phyloP scores from a whole-genome alignment of 1,284 basidiomycete species.

The Volvariella surrecta region DNA sequence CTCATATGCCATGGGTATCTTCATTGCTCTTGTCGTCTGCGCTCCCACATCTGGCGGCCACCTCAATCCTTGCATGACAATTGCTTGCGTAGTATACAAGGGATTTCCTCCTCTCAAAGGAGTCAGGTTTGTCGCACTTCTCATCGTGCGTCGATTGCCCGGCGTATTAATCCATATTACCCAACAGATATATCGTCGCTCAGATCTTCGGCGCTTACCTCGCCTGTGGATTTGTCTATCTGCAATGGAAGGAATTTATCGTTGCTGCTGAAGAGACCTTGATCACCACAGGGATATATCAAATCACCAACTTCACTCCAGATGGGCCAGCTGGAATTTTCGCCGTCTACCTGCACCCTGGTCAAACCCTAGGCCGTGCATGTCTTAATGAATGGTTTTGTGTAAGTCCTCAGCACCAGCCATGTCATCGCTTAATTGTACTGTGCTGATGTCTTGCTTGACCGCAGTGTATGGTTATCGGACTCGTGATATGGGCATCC shows the following conservation, averaged over 20 bases:
- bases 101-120: slow-evolving; percentile 50
- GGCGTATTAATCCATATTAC: too few relatives aligned
- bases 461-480: slow-evolving; percentile 56
- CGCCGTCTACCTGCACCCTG: slow-evolving; percentile 38
- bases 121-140: slow-evolving; percentile 26
- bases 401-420: too few relatives aligned
- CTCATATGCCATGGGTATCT: slow-evolving; percentile 55
- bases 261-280: slow-evolving; percentile 34
- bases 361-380: slow-evolving; percentile 39
- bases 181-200: slow-evolving; percentile 48
- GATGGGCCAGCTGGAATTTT: slow-evolving; percentile 58
- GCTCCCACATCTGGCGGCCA: slow-evolving; percentile 53
- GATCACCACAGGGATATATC: slow-evolving; percentile 28
- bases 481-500: slow-evolving; percentile 44
- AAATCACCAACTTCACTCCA: slow-evolving; percentile 43
- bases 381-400: slow-evolving; percentile 62
- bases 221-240: slow-evolving; percentile 49
- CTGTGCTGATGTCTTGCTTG: background rate
- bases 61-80: slow-evolving; percentile 55
- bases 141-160: too few relatives aligned
- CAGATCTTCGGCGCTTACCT: slow-evolving; percentile 59
- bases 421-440: background rate
- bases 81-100: slow-evolving; percentile 42
- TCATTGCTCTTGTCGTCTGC: slow-evolving; percentile 48
- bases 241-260: slow-evolving; percentile 51